phyloP scores from a whole-genome alignment of 352 stramenopile genomes.

The Phytopythium helicoides region DNA sequence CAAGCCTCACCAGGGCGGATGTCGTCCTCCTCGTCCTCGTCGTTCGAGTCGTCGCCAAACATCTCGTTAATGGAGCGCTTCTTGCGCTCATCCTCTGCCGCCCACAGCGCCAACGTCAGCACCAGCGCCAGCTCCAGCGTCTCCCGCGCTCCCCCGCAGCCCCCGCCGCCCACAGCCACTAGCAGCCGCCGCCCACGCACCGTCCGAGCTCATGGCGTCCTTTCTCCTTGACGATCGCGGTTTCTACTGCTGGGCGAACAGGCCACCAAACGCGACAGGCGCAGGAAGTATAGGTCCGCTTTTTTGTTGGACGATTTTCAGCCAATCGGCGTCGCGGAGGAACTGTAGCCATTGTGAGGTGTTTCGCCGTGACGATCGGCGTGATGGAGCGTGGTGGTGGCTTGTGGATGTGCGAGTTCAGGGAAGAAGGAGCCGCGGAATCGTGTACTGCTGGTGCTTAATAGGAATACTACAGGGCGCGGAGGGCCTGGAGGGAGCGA shows the following conservation, averaged over 20 bases:
- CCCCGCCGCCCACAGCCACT: not conserved
- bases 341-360: no score
- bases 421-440: no score
- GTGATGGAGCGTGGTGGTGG: no score
- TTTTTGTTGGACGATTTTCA: no score
- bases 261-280: no score
- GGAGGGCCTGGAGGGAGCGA: constrained; percentile 3
- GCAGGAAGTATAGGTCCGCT: no score
- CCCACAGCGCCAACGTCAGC: not conserved
- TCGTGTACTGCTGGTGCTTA: not conserved
- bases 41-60: constrained; percentile 83
- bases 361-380: no score
- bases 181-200: constrained; percentile 23
- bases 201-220: constrained; percentile 48
- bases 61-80: constrained; percentile 88
- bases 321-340: no score
- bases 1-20: constrained; percentile 39
- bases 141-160: no score
- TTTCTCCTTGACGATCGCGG: constrained; percentile 1
- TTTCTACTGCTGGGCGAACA: not conserved
- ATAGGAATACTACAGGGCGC: constrained; percentile 4
- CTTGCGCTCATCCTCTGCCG: constrained; percentile 71
- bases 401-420: no score
- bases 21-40: constrained; percentile 61
- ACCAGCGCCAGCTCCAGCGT: not conserved